Base-by-base conservation (phyloP, 345 rosid genomes). In the Sisymbrium altissimum region DNA sequence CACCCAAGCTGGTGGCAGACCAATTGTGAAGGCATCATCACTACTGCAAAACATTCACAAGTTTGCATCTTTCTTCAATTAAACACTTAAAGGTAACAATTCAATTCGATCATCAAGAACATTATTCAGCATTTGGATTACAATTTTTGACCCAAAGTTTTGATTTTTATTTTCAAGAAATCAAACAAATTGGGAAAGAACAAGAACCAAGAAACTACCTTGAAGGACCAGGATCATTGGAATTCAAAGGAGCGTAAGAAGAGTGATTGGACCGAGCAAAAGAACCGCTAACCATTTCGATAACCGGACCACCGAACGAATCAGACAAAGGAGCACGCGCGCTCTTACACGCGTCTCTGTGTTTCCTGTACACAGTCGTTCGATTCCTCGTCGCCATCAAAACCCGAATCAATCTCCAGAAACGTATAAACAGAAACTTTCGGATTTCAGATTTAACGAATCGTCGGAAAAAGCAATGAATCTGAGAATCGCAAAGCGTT, bases 1-100 rank as follows among this genome's bases (percentile, higher is more conserved):
- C 40, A 92, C 94, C 98, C 98, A 92, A 74, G 84, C 88, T 52
- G 96, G 98, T 44, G 98, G 98, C 17, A 92, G 71, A 78, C 98
- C 91, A 53, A 88, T 82, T 38, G 92, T 83, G 61, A 81, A 79
- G 6, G 88, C 96, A 77, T 85, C 96, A 77, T 85, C 96, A 30
- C 81, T 82, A 79, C 92, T 86, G 88, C 84, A 82, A 3, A 64
- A 57, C 38, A 49, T 41, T 78, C 73, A 74, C 53, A 60, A 7
- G n/a, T 12, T 41, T 13, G 11, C 5, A 30, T 30, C 12, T 41
- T 19, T 19, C 10, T 18, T 49, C 25, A 23, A 23, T 23, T 23
- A 23, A 23, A n/a, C n/a, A n/a, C n/a, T n/a, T n/a, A n/a, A 23
- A 49, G 0, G 0, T 44, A 32, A 6, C 57, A 55, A n/a, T 17